Percentiles rank a stretch among this genome's conserved stretches.
phyloP scores from a whole-genome alignment of 2,329 filamentous ascomycete species.

The Corynespora cassiicola region DNA sequence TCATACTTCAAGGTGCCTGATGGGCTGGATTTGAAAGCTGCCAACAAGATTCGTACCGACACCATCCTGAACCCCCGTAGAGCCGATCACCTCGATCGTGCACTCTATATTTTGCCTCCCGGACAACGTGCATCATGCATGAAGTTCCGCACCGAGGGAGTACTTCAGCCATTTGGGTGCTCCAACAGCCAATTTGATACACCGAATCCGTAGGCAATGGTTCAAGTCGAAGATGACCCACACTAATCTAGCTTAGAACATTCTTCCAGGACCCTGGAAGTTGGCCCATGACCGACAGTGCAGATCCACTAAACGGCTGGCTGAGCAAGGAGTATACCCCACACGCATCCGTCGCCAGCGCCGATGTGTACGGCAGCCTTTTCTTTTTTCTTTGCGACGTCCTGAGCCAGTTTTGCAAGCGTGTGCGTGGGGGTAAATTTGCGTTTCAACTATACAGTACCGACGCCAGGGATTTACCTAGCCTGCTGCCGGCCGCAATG shows the following conservation, averaged over 20 bases:
- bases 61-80: conserved; percentile 35
- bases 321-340: conserved; percentile 31
- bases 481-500: conserved; percentile 6
- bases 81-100: conserved; percentile 42
- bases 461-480: conserved; percentile 29
- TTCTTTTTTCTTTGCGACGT: conserved; percentile 41
- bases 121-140: conserved; percentile 29
- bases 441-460: conserved; percentile 37
- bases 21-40: conserved; percentile 25
- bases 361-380: conserved; percentile 50
- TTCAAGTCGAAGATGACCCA: not conserved
- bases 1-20: conserved; percentile 30
- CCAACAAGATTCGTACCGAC: conserved; percentile 26
- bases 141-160: conserved; percentile 46
- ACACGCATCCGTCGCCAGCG: conserved; percentile 23
- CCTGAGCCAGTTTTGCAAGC: conserved; percentile 37
- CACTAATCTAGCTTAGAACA: conserved; percentile 31
- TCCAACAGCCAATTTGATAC: conserved; percentile 37
- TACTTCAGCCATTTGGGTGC: conserved; percentile 50
- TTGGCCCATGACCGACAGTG: conserved; percentile 49
- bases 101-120: conserved; percentile 27
- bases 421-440: conserved; percentile 22
- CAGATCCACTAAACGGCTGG: conserved; percentile 50
- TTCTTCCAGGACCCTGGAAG: conserved; percentile 33
- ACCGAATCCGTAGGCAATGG: conserved; percentile 50